Evolutionary conservation across 176 grass and related monocot species (phyloP).

Genomic region (Hsuehochloa calcarea): DNA sequence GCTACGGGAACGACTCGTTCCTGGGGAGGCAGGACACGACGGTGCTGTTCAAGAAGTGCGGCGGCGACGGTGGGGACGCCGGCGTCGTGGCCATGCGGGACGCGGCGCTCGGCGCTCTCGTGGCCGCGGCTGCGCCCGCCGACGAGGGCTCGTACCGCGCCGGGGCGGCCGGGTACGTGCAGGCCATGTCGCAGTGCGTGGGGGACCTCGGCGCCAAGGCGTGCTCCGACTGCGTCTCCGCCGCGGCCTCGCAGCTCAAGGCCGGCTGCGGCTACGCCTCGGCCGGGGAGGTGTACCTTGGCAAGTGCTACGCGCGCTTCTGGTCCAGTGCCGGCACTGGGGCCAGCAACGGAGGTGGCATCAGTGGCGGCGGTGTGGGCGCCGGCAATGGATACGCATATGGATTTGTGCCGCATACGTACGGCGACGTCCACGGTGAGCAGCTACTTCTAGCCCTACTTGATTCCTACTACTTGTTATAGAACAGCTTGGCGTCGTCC

Average conservation of each 20-base stretch:
- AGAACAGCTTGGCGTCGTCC: too few species aligned
- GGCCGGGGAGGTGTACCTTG: slow-evolving; percentile 79
- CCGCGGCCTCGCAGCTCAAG: slow-evolving; percentile 61
- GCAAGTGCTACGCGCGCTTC: slow-evolving; percentile 89
- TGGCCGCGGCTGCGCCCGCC: slow-evolving; percentile 26
- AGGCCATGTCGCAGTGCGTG: slow-evolving; percentile 90
- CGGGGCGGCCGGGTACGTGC: slow-evolving; percentile 66
- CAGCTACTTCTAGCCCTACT: neutral
- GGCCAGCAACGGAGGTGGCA: neutral
- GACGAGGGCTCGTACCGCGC: slow-evolving; percentile 43
- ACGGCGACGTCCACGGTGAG: slow-evolving; percentile 47
- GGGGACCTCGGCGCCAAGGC: slow-evolving; percentile 64
- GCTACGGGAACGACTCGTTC: slow-evolving; percentile 92
- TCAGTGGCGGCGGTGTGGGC: neutral
- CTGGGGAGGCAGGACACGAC: slow-evolving; percentile 62
- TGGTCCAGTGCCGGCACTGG: slow-evolving; percentile 60
- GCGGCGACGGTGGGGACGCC: slow-evolving; percentile 39
- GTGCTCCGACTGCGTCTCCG: slow-evolving; percentile 75
- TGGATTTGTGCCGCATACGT: slow-evolving; percentile 39
- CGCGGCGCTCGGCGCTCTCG: slow-evolving; percentile 58
- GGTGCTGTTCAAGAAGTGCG: slow-evolving; percentile 81
- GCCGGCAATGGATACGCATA: slow-evolving; percentile 40
- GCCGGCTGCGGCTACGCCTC: slow-evolving; percentile 50
- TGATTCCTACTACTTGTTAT: neutral
- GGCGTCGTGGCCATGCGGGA: slow-evolving; percentile 58